Evolutionary conservation across 202 grass and related monocot species (phyloP).

Genomic region (Brachypodium distachyon): DNA sequence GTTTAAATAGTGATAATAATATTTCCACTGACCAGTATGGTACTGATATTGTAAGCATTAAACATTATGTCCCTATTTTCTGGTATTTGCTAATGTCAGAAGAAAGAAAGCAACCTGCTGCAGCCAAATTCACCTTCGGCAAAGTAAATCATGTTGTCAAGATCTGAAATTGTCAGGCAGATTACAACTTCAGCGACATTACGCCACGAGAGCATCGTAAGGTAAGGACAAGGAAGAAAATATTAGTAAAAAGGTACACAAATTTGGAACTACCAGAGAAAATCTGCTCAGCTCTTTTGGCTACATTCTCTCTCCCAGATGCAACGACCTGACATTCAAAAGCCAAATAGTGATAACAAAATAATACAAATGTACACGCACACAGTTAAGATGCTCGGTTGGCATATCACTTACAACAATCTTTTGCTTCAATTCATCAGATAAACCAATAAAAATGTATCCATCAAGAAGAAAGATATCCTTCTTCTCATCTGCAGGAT

Average conservation of each 20-base stretch:
- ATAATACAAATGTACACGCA: not conserved
- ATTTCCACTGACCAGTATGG: not conserved
- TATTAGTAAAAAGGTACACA: not conserved
- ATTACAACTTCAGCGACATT: constrained; percentile 14
- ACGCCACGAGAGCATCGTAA: not conserved
- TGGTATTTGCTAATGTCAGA: constrained; percentile 2
- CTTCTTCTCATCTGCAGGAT: constrained; percentile 44
- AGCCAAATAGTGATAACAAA: constrained; percentile 8
- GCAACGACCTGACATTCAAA: constrained; percentile 53
- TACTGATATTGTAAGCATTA: not conserved
- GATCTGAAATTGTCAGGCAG: constrained; percentile 41
- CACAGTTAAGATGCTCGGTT: not conserved
- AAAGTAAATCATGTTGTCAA: constrained; percentile 50
- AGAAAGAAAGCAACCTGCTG: constrained; percentile 29
- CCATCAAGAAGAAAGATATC: constrained; percentile 48
- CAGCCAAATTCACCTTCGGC: constrained; percentile 58
- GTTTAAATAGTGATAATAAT: not conserved
- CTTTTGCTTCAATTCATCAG: constrained; percentile 48
- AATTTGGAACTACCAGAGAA: constrained; percentile 50
- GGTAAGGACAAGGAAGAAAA: not conserved
- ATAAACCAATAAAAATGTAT: constrained; percentile 60
- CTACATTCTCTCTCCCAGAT: constrained; percentile 53
- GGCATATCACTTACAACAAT: constrained; percentile 54
- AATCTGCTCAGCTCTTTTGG: constrained; percentile 38
- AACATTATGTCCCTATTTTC: not conserved